A percentile compares a stretch with the other conserved stretches of the same genome.
phyloP scores from a whole-genome alignment of 2,329 filamentous ascomycete genomes.

The Pseudogymnoascus sp. region DNA sequence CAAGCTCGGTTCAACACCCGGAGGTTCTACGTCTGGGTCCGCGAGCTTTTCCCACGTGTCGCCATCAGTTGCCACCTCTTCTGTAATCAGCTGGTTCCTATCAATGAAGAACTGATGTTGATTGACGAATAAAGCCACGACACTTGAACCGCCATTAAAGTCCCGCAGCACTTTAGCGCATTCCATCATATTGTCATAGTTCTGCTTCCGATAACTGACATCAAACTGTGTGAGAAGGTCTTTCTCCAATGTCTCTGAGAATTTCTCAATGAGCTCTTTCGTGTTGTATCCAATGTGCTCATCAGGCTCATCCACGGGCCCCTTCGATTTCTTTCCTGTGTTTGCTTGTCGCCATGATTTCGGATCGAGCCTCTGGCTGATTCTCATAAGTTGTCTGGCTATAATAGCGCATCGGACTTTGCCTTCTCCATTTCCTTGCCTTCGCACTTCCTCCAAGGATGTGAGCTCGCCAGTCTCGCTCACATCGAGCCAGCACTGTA shows the following conservation, averaged over 20 bases:
- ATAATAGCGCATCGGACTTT: slow-evolving; percentile 93
- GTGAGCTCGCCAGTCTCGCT: slow-evolving; percentile 81
- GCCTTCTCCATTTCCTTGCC: slow-evolving; percentile 77
- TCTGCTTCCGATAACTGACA: slow-evolving; percentile 88
- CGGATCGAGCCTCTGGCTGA: slow-evolving; percentile 83
- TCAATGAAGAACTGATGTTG: slow-evolving; percentile 99
- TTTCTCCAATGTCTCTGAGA: slow-evolving; percentile 90
- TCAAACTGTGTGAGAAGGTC: slow-evolving; percentile 95
- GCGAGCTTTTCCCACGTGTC: slow-evolving; percentile 86
- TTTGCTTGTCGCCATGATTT: slow-evolving; percentile 60
- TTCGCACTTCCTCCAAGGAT: slow-evolving; percentile 78
- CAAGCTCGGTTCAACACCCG: slow-evolving; percentile 82
- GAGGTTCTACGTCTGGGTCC: slow-evolving; percentile 86
- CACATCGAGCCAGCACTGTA: slow-evolving; percentile 95
- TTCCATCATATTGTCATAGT: slow-evolving; percentile 97
- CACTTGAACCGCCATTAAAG: slow-evolving; percentile 91
- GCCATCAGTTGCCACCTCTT: slow-evolving; percentile 44
- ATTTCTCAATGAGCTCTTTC: slow-evolving; percentile 89
- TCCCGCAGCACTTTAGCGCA: slow-evolving; percentile 89
- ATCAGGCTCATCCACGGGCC: slow-evolving; percentile 17
- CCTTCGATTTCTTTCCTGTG: slow-evolving; percentile 43
- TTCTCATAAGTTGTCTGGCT: slow-evolving; percentile 83
- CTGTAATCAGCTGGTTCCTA: slow-evolving; percentile 75
- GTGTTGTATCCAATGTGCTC: slow-evolving; percentile 47
- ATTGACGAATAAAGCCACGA: slow-evolving; percentile 94